Base-by-base conservation (phyloP, 345 rosid genomes). In the Moricandia moricandioides region DNA sequence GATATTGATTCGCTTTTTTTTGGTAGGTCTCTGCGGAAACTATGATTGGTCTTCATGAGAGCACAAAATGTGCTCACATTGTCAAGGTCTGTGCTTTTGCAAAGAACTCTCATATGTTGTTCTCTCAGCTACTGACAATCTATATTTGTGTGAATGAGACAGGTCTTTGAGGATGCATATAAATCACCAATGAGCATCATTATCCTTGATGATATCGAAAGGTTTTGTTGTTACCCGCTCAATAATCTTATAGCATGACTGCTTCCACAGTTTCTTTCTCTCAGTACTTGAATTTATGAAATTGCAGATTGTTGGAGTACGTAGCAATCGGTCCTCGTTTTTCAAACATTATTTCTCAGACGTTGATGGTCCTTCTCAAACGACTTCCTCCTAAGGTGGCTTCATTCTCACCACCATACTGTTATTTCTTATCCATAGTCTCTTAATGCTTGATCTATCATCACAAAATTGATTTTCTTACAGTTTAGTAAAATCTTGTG, bases 121-220 rank as follows among this genome's bases (percentile, higher is more conserved):
- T 58, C 2, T 71, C 3, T 27, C 27, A 54, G 18, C 45, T 45
- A 67, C 51, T 66, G 49, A 64, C 16, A 18, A 27, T 72, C 1
- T 30, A 13, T 66, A 39, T 59, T 60, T 69, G 14, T 66, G 24
- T 66, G 69, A 72, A 35, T 58, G 80, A 63, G 9, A 68, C 78
- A 95, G 99, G 94, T 92, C 34, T 96, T 96, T 65, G 99, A 96
- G 83, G 99, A 96, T 78, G 99, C 99, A 8, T 96, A 92, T 81
- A 96, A 88, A 84, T 96, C 98, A 51, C 99, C 97, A 2, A 78
- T 92, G 82, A 96, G 99, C 85, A 87, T 96, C 73, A 89, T 96
- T 77, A 77, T 96, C 80, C 99, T 96, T 71, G 98, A 96, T 61
- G 99, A 92, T 84, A 84, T 96, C 31, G 99, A 96, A 84, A 96